Conservation (phyloP, 768 basidiomycete species). For the Rhizopogon salebrosus region DNA sequence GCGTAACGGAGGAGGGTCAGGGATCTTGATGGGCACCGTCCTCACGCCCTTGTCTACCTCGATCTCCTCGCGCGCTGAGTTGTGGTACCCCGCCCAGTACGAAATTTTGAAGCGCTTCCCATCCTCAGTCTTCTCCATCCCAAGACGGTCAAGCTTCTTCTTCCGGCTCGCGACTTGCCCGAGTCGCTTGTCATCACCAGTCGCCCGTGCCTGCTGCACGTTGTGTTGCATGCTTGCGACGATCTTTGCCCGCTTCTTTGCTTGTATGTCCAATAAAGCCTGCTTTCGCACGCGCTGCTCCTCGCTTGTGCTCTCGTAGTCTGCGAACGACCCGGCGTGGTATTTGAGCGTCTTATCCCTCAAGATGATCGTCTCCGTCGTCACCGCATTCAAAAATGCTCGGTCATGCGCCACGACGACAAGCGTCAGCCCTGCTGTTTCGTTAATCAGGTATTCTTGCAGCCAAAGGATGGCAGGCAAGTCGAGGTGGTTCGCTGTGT, state of each 20-base stretch:
- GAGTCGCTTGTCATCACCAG: constrained; percentile 56
- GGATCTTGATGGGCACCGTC: constrained; percentile 22
- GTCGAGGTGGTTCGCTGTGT: constrained; percentile 38
- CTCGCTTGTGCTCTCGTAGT: constrained; percentile 41
- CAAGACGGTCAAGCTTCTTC: constrained; percentile 44
- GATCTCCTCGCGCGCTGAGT: constrained; percentile 27
- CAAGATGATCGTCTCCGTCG: constrained; percentile 58
- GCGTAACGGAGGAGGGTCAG: constrained; percentile 23
- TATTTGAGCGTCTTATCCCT: constrained; percentile 47
- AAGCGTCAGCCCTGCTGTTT: constrained; percentile 36
- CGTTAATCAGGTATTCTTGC: constrained; percentile 42
- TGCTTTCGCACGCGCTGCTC: constrained; percentile 41
- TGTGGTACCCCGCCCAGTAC: constrained; percentile 41
- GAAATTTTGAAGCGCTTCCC: constrained; percentile 55
- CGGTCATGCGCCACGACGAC: constrained; percentile 65
- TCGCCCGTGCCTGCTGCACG: constrained; percentile 44
- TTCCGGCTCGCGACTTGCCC: constrained; percentile 51
- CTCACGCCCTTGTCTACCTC: constrained; percentile 32
- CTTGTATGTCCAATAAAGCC: constrained; percentile 38
- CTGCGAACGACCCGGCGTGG: constrained; percentile 51
- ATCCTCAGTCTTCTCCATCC: constrained; percentile 14
- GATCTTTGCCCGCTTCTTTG: constrained; percentile 45
- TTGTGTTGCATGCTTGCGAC: constrained; percentile 51
- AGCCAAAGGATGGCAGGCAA: constrained; percentile 49
- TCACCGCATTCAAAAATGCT: constrained; percentile 53